Conservation (phyloP, 2,329 filamentous ascomycete genomes). For the Pseudogymnoascus sp. region DNA sequence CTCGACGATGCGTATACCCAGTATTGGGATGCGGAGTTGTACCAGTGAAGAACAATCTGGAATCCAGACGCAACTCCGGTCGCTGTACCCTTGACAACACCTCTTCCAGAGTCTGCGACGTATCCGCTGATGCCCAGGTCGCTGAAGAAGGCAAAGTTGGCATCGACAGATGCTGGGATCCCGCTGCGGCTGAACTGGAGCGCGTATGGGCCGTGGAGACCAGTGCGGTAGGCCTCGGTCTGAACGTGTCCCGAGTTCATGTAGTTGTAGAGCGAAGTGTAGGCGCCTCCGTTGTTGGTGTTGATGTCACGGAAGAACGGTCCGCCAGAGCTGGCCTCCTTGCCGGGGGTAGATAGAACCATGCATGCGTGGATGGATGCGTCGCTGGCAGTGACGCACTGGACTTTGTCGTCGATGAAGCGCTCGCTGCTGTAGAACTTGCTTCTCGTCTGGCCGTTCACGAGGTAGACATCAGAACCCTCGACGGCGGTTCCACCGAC, state of each 20-base stretch:
- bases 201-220: constrained; percentile 58
- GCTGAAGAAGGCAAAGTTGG: constrained; percentile 52
- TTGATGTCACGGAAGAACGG: constrained; percentile 51
- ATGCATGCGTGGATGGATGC: constrained; percentile 51
- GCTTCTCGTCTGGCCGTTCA: constrained; percentile 54
- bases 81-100: constrained; percentile 52
- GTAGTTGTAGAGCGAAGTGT: constrained; percentile 53
- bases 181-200: constrained; percentile 52
- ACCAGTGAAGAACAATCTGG: constrained; percentile 57
- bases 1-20: constrained; percentile 49
- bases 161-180: constrained; percentile 35
- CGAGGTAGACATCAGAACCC: constrained; percentile 50
- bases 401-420: constrained; percentile 61
- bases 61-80: constrained; percentile 46
- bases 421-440: constrained; percentile 63
- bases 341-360: constrained; percentile 42
- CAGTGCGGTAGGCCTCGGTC: constrained; percentile 54
- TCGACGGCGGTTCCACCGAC: constrained; percentile 46
- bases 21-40: constrained; percentile 55
- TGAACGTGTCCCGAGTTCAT: constrained; percentile 55
- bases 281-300: constrained; percentile 52
- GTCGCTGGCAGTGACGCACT: constrained; percentile 48
- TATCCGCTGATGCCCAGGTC: constrained; percentile 51
- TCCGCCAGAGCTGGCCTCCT: constrained; percentile 56
- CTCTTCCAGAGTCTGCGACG: constrained; percentile 46